Percentiles rank a stretch among this genome's conserved stretches.
These are phyloP conservation scores for Hammondia hammondi DNA, from an alignment of 169 alveolate genomes.

Conservation along the genomic window DNA sequence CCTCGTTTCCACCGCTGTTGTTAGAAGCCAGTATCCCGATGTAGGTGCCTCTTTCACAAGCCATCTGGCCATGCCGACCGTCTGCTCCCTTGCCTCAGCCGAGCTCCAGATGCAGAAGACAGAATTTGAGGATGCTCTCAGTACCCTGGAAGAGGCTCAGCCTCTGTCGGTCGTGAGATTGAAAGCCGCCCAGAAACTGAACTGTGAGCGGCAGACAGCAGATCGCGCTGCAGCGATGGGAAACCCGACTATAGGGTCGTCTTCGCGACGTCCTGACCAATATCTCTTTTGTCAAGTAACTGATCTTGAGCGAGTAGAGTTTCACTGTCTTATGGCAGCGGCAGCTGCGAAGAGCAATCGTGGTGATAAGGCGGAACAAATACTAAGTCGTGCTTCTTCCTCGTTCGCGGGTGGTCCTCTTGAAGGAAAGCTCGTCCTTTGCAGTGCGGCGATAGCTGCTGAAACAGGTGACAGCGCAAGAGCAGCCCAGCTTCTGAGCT, in stretches of 20 bases:
- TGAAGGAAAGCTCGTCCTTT: not conserved
- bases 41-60: too few relatives aligned
- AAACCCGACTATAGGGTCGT: not conserved
- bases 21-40: too few relatives aligned
- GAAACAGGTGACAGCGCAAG: not conserved
- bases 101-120: not conserved
- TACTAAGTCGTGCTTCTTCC: not conserved
- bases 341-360: not conserved
- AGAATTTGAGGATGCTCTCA: not conserved
- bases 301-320: not conserved
- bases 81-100: not conserved
- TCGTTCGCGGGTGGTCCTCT: not conserved
- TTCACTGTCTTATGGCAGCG: not conserved
- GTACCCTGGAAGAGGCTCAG: slow-evolving; percentile 3
- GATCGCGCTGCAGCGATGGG: not conserved
- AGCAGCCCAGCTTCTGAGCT: not conserved
- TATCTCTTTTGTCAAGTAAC: not conserved
- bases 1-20: too few relatives aligned
- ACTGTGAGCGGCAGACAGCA: not conserved
- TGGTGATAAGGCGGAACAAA: not conserved
- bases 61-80: too few relatives aligned
- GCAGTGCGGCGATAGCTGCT: not conserved
- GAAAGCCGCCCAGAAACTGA: not conserved
- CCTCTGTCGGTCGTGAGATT: not conserved
- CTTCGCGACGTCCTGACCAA: not conserved